These are phyloP conservation scores for Podaxis sp. DNA, from an alignment of 768 basidiomycete genomes.

Conservation along the genomic window DNA sequence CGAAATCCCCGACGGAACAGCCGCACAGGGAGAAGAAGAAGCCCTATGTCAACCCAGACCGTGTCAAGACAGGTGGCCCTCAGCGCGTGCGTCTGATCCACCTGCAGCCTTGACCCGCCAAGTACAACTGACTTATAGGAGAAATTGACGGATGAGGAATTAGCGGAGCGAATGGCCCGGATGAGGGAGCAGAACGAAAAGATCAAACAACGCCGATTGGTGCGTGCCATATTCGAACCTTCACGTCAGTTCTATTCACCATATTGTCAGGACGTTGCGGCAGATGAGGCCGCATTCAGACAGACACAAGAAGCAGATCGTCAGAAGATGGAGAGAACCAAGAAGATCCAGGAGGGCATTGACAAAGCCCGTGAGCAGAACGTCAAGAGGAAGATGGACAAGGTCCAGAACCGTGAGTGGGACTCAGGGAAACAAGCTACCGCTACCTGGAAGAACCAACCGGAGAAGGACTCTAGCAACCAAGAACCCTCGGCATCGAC, in stretches of 20 bases:
- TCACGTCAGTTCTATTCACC: constrained; percentile 7
- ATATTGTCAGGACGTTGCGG: constrained; percentile 63
- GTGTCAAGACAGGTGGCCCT: constrained; percentile 79
- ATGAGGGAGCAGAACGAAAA: constrained; percentile 75
- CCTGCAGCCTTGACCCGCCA: background rate
- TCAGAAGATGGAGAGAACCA: constrained; percentile 51
- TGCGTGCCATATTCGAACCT: constrained; percentile 29
- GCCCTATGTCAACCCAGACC: constrained; percentile 80
- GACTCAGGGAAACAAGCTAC: constrained; percentile 65
- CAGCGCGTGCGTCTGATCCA: constrained; percentile 53
- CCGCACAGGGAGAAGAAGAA: constrained; percentile 53
- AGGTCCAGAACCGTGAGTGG: constrained; percentile 78
- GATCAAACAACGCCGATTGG: constrained; percentile 69
- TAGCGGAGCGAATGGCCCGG: constrained; percentile 65
- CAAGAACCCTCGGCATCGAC: constrained; percentile 1
- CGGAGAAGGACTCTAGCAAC: constrained; percentile 1
- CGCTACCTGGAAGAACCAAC: constrained; percentile 12
- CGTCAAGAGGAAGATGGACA: constrained; percentile 81
- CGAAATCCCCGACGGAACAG: constrained; percentile 19
- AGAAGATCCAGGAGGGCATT: constrained; percentile 68
- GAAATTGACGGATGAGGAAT: constrained; percentile 66
- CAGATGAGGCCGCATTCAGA: constrained; percentile 78
- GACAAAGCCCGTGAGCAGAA: constrained; percentile 76
- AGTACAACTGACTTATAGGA: constrained; percentile 42
- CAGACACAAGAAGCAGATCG: constrained; percentile 68